phyloP scores from a whole-genome alignment of 306 rosid genomes.

The Quercus ilex region DNA sequence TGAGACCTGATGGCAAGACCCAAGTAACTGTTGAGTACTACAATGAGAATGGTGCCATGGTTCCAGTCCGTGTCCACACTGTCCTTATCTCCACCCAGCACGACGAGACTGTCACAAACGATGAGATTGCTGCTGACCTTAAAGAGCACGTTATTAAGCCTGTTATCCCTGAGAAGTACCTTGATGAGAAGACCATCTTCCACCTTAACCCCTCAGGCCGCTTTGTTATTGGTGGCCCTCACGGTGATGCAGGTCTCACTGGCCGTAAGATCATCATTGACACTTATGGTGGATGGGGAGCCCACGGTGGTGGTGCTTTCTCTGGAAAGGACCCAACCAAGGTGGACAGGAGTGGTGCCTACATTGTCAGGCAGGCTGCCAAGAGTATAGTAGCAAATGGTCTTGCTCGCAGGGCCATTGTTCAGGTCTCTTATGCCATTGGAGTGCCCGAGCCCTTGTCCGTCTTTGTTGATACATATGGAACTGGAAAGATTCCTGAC shows the following conservation, averaged over 20 bases:
- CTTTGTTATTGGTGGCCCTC: conserved; percentile 97
- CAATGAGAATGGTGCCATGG: conserved; percentile 93
- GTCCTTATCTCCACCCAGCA: conserved; percentile 99
- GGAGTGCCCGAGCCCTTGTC: conserved; percentile 99
- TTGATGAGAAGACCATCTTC: conserved; percentile 95
- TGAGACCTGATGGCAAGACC: conserved; percentile 99
- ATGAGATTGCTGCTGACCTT: conserved; percentile 94
- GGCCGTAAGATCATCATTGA: conserved; percentile 98
- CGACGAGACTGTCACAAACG: conserved; percentile 92
- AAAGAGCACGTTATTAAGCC: conserved; percentile 98
- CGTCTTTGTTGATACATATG: conserved; percentile 71
- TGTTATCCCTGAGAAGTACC: conserved; percentile 91
- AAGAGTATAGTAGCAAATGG: conserved; percentile 93
- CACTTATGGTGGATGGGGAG: conserved; percentile 99
- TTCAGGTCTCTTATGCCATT: conserved; percentile 95
- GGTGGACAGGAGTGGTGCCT: conserved; percentile 99
- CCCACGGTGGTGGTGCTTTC: conserved; percentile 99
- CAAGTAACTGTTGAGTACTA: conserved; percentile 94
- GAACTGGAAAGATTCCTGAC: conserved; percentile 94
- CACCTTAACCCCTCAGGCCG: conserved; percentile 99
- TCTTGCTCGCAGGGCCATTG: conserved; percentile 90
- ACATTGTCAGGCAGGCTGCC: conserved; percentile 95
- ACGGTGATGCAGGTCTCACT: conserved; percentile 98
- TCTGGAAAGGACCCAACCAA: conserved; percentile 99
- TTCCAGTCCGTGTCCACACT: conserved; percentile 95